These are phyloP conservation scores for Aplosporella prunicola DNA, from an alignment of 2,329 filamentous ascomycete genomes.

Conservation along the genomic window DNA sequence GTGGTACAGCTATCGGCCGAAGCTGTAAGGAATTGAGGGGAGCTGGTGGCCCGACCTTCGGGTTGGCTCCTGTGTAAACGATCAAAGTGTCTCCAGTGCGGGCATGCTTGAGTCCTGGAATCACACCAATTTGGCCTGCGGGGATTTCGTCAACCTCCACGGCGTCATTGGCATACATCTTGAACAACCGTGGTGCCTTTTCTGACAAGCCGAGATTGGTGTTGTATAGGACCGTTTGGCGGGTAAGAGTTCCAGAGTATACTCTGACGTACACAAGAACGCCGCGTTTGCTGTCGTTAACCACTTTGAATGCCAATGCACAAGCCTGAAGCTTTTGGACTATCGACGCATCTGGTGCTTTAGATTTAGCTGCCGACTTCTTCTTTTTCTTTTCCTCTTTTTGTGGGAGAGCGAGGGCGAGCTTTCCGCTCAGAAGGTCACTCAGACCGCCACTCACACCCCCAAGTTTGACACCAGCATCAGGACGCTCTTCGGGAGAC, in stretches of 20 bases:
- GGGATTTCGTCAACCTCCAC: constrained; percentile 72
- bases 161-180: constrained; percentile 82
- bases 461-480: constrained; percentile 65
- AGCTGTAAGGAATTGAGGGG: constrained; percentile 69
- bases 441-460: constrained; percentile 46
- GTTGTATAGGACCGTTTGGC: constrained; percentile 73
- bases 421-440: constrained; percentile 31
- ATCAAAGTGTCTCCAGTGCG: constrained; percentile 89
- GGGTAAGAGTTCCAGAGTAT: constrained; percentile 72
- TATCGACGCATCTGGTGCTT: constrained; percentile 20
- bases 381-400: constrained; percentile 10
- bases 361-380: constrained; percentile 4
- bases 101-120: constrained; percentile 82
- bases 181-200: constrained; percentile 68
- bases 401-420: constrained; percentile 15
- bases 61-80: constrained; percentile 54
- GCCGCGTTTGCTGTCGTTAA: constrained; percentile 75
- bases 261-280: constrained; percentile 87
- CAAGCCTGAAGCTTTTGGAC: constrained; percentile 59
- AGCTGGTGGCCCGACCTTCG: constrained; percentile 55
- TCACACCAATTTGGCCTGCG: constrained; percentile 86
- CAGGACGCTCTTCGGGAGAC: constrained; percentile 68
- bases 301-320: constrained; percentile 81
- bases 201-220: constrained; percentile 74
- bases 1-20: constrained; percentile 78